Evolutionary conservation across 345 rosid species (phyloP).

Genomic region (Iberis pinnata): DNA sequence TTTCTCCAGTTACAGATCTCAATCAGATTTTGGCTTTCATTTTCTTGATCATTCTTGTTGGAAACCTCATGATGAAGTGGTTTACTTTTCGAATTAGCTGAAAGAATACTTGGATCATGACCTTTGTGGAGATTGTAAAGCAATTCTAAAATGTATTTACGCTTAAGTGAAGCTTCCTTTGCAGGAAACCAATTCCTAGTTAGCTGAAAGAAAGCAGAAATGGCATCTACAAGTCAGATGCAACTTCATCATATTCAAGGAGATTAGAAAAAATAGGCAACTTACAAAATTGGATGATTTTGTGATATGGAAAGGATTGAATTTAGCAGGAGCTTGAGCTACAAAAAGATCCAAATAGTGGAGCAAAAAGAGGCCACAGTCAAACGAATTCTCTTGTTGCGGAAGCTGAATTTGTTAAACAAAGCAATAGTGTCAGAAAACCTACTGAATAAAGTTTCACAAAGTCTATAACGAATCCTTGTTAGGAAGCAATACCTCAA

Average conservation of each 20-base stretch:
- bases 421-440: slow-evolving; percentile 19
- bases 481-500: slow-evolving; percentile 55
- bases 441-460: slow-evolving; percentile 1
- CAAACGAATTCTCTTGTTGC: slow-evolving; percentile 87
- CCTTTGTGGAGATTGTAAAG: slow-evolving; percentile 55
- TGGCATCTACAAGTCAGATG: not conserved
- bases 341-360: slow-evolving; percentile 82
- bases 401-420: slow-evolving; percentile 55
- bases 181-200: slow-evolving; percentile 74
- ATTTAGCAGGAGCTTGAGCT: slow-evolving; percentile 54
- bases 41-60: slow-evolving; percentile 34
- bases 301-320: slow-evolving; percentile 53
- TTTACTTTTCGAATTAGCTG: slow-evolving; percentile 32
- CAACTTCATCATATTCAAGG: slow-evolving; percentile 6
- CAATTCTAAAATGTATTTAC: slow-evolving; percentile 51
- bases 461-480: not conserved
- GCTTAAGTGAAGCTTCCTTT: slow-evolving; percentile 75
- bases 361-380: slow-evolving; percentile 92
- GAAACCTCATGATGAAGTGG: slow-evolving; percentile 24
- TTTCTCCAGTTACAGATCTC: slow-evolving; percentile 32
- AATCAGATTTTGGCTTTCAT: slow-evolving; percentile 27
- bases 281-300: slow-evolving; percentile 58
- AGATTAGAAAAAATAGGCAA: slow-evolving; percentile 10
- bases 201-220: slow-evolving; percentile 46
- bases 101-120: slow-evolving; percentile 32